Base-by-base conservation (phyloP, 2,329 filamentous ascomycete genomes). In the Talaromyces verruculosus region DNA sequence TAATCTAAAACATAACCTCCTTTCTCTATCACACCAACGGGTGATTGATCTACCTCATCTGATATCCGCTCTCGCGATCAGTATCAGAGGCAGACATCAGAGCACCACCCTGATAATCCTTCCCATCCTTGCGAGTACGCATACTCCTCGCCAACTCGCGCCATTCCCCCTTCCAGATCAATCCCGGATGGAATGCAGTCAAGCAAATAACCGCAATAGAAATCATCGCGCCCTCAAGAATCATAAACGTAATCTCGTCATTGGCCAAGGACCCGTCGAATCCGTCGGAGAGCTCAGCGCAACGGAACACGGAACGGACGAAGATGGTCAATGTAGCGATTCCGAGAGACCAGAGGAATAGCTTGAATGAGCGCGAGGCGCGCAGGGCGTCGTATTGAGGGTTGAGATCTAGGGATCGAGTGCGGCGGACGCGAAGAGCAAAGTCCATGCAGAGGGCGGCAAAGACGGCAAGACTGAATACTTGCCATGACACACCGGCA, bases 401-500 rank as follows among this genome's bases (percentile, higher is more conserved):
- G 35, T 66, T 57, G n/a, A 70, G 43, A 30, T 45, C 45, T 62
- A 67, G 67, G 66, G 57, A 65, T 66, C 45, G 49, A 65, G 65
- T 28, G 49, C 69, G 64, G 55, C 64, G 69, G 15, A 75, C 68
- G 6, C 82, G 79, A 57, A 80, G 68, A n/a, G 77, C 77, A 71
- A 86, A 89, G 71, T 88, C 84, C 64, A 74, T 37, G 11, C 80
- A 81, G 37, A 85, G 77, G 28, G 71, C 30, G 59, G 84, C 82
- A 79, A 90, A 90, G 65, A 83, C 73, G 49, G 81, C 68, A 41
- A 89, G 79, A 5, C 85, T 87, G 67, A 83, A 75, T 51, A 89
- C 87, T 71, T 90, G 88, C 73, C 85, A 86, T 19, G 81, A 74
- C 0, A 90, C 82, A 37, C 88, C 88, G 4, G 86, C 86, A n/a